phyloP scores from a whole-genome alignment of 208 protist genomes.

The Trypanosoma cruzi region DNA sequence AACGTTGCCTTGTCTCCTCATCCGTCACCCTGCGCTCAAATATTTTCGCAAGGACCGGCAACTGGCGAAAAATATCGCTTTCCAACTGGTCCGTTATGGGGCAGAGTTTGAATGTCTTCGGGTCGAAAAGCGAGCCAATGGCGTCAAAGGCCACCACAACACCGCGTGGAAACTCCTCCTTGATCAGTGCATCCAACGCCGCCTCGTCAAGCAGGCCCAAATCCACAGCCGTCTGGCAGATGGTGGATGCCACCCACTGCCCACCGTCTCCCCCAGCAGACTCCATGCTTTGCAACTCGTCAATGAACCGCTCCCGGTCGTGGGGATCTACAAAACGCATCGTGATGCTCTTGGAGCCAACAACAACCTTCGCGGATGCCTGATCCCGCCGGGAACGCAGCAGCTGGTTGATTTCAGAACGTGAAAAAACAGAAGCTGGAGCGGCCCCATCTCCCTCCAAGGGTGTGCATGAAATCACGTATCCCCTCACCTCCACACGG shows the following conservation, averaged over 20 bases:
- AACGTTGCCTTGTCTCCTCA: slow-evolving; percentile 51
- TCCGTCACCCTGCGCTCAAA: slow-evolving; percentile 61
- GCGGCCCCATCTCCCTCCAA: background rate
- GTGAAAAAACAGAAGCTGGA: slow-evolving; percentile 24
- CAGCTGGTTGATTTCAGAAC: slow-evolving; percentile 56
- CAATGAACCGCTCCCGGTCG: slow-evolving; percentile 52
- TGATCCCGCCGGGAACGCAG: slow-evolving; percentile 67
- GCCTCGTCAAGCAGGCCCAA: slow-evolving; percentile 52
- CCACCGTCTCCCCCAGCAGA: slow-evolving; percentile 31
- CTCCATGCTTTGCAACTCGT: slow-evolving; percentile 35
- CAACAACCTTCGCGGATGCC: slow-evolving; percentile 44
- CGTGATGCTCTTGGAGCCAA: slow-evolving; percentile 31
- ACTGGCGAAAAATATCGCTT: slow-evolving; percentile 80
- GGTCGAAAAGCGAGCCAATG: slow-evolving; percentile 77
- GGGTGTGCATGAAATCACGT: slow-evolving; percentile 36
- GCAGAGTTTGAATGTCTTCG: slow-evolving; percentile 56
- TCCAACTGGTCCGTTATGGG: slow-evolving; percentile 84
- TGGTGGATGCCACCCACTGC: slow-evolving; percentile 54
- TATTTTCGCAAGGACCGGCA: slow-evolving; percentile 72
- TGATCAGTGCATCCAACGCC: slow-evolving; percentile 46
- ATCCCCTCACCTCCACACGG: slow-evolving; percentile 46
- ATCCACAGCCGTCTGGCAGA: slow-evolving; percentile 74
- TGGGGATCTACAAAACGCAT: slow-evolving; percentile 43
- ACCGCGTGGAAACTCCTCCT: slow-evolving; percentile 63
- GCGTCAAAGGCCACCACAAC: slow-evolving; percentile 75